Conservation (phyloP, 306 rosid genomes). For the Trifolium subterraneum region DNA sequence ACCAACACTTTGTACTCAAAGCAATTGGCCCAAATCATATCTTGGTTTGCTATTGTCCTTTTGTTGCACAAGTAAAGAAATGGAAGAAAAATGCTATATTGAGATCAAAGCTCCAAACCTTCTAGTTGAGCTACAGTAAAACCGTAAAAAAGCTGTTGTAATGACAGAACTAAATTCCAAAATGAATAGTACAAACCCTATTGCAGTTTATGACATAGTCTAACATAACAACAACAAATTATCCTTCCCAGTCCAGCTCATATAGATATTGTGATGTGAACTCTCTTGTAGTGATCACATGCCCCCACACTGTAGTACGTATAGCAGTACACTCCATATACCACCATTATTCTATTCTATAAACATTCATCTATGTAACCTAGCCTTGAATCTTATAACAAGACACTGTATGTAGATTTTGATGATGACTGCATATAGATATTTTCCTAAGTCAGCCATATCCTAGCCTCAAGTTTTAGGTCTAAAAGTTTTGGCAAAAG, state of each 20-base stretch:
- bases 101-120: background rate
- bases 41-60: constrained; percentile 35
- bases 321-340: constrained; percentile 14
- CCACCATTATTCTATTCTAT: constrained; percentile 39
- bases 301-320: constrained; percentile 47
- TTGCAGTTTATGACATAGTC: constrained; percentile 41
- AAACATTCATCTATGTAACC: constrained; percentile 19
- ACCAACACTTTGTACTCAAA: constrained; percentile 33
- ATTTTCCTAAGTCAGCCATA: constrained; percentile 39
- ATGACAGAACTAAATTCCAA: constrained; percentile 48
- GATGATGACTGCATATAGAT: constrained; percentile 26
- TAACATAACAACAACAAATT: constrained; percentile 44
- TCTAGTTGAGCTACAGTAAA: constrained; percentile 44
- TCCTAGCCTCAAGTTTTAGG: constrained; percentile 34
- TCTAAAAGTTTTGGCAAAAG: constrained; percentile 23
- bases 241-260: constrained; percentile 48
- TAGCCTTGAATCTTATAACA: constrained; percentile 39
- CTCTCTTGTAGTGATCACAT: constrained; percentile 41
- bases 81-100: background rate
- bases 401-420: constrained; percentile 23
- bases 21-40: constrained; percentile 36
- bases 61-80: constrained; percentile 26
- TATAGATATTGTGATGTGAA: constrained; percentile 48
- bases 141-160: constrained; percentile 43
- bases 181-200: constrained; percentile 34